phyloP scores from a whole-genome alignment of 352 stramenopile species.

The Globisporangium okanoganense region DNA sequence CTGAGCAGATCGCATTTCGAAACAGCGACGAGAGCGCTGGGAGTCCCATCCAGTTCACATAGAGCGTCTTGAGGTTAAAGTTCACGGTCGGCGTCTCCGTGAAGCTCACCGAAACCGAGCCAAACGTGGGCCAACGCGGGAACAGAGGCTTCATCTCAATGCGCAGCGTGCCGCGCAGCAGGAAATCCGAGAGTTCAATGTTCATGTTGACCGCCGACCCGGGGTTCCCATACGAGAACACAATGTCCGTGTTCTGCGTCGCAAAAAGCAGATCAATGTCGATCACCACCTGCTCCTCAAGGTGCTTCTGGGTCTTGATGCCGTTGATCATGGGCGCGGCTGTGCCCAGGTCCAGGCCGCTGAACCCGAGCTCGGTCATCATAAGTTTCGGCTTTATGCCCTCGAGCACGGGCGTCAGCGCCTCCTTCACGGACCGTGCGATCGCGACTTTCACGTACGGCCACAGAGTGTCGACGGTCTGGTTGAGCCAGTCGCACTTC shows the following conservation, averaged over 20 bases:
- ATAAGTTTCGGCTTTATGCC: constrained; percentile 35
- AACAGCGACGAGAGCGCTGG: constrained; percentile 40
- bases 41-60: constrained; percentile 43
- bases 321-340: constrained; percentile 39
- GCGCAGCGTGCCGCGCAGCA: constrained; percentile 36
- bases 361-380: constrained; percentile 41
- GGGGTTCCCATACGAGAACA: constrained; percentile 37
- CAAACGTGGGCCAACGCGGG: constrained; percentile 40
- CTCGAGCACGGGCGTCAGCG: constrained; percentile 31
- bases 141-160: constrained; percentile 45
- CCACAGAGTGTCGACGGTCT: constrained; percentile 40
- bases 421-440: constrained; percentile 31
- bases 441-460: constrained; percentile 43
- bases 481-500: constrained; percentile 46
- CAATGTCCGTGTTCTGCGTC: constrained; percentile 40
- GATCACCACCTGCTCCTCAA: constrained; percentile 43
- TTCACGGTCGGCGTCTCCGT: constrained; percentile 41
- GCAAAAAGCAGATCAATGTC: constrained; percentile 40
- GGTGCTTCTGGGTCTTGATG: constrained; percentile 33
- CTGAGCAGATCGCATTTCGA: constrained; percentile 30
- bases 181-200: constrained; percentile 39
- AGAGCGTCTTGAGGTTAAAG: constrained; percentile 38
- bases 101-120: constrained; percentile 36
- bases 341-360: constrained; percentile 35
- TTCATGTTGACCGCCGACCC: constrained; percentile 30